These are phyloP conservation scores for Areca catechu DNA, from an alignment of 176 grass and related monocot species.

Conservation along the genomic window DNA sequence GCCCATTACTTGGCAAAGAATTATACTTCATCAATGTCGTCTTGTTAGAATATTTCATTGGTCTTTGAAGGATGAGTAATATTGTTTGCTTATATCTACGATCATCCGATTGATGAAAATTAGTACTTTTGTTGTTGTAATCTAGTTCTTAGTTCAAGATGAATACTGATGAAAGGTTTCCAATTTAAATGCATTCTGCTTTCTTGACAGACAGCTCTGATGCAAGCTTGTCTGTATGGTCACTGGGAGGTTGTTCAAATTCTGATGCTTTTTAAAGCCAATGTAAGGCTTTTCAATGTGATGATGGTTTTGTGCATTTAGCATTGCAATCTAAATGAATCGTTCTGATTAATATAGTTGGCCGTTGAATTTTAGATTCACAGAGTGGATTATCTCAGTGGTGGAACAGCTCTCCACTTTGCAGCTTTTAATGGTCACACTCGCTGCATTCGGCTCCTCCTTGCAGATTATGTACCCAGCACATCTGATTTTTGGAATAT, in stretches of 20 bases:
- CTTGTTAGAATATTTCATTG: neutral
- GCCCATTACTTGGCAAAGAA: neutral
- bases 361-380: slow-evolving; percentile 57
- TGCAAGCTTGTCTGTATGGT: slow-evolving; percentile 92
- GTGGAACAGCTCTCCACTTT: slow-evolving; percentile 85
- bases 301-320: neutral
- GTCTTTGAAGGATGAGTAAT: neutral
- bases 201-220: slow-evolving; percentile 68
- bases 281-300: slow-evolving; percentile 47
- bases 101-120: neutral
- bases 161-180: neutral
- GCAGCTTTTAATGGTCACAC: slow-evolving; percentile 82
- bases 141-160: no score
- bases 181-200: slow-evolving; percentile 11
- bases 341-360: neutral
- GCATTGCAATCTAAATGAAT: neutral
- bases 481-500: slow-evolving; percentile 70
- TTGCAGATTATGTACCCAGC: slow-evolving; percentile 78
- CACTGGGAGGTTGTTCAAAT: slow-evolving; percentile 98
- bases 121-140: neutral
- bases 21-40: neutral
- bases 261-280: slow-evolving; percentile 96
- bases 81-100: neutral
- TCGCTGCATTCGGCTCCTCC: slow-evolving; percentile 73
- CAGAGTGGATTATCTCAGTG: slow-evolving; percentile 81